Base-by-base conservation (phyloP, 2,329 filamentous ascomycete genomes). In the Pseudogymnoascus sp. region DNA sequence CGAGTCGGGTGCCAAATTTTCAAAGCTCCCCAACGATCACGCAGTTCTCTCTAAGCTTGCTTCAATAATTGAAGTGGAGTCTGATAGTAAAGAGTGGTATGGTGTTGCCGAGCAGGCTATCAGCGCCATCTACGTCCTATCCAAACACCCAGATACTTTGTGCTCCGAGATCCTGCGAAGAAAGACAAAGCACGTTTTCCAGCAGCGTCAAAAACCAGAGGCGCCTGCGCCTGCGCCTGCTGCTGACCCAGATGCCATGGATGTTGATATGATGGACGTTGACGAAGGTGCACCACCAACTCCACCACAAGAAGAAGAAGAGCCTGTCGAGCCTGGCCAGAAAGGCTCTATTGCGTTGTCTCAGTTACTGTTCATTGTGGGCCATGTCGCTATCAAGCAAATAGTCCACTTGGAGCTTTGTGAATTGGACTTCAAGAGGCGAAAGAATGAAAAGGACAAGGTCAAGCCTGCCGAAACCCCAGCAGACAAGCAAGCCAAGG, bases 331-430 rank as follows among this genome's bases (percentile, higher is more conserved):
- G 65, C 74, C 79, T 7, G 85, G 81, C 69, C 84, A 87, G 30
- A 90, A 87, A 67, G 84, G 86, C 4, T 86, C 90, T 1, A 81
- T 92, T 54, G 86, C 85, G 0, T 79, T 99, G 1, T 96, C 94
- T 0, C 94, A 97, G 70, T 81, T 99, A 1, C 80, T 99, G 0
- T 97, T 97, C 72, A 88, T 96, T 36, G 93, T 97, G 30, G 94
- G 94, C 0, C 94, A 99, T 70, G 89, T 97, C 57, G 94, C 94
- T 12, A 94, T 99, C 72, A 99, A 99, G 77, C 95, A 99, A 72
- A 99, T 99, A 68, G 95, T 99, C 0, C 94, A 99, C 72, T 83
- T 99, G 9, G 94, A 99, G 70, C 81, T 97, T n/a, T 96, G 92
- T 72, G 94, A 99, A 72, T 85, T 94, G 58, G 94, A 99, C 74